Conservation (phyloP, 345 rosid genomes). For the Acer yangbiense region DNA sequence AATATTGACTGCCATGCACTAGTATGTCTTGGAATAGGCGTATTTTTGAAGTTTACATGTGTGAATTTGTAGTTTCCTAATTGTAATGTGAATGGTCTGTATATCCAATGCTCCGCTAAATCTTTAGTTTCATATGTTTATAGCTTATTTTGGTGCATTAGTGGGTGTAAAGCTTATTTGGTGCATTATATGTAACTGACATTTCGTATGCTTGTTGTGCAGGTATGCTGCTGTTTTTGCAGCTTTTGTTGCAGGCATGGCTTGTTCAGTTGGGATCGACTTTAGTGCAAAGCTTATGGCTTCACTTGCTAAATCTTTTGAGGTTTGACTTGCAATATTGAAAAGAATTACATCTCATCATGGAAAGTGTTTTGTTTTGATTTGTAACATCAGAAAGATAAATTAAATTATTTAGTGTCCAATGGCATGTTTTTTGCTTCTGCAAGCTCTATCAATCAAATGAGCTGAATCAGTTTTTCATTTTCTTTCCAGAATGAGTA, state of each 20-base stretch:
- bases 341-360: neutral
- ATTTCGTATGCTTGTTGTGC: constrained; percentile 26
- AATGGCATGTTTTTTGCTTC: neutral
- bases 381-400: neutral
- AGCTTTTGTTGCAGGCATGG: constrained; percentile 90
- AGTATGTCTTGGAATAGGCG: neutral
- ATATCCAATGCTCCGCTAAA: neutral
- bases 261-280: constrained; percentile 79
- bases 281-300: constrained; percentile 88
- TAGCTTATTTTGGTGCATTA: neutral
- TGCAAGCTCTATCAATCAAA: neutral
- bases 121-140: neutral
- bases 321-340: constrained; percentile 44
- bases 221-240: constrained; percentile 91
- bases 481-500: constrained; percentile 68
- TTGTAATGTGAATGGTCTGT: neutral
- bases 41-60: neutral
- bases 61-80: neutral
- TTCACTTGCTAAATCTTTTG: constrained; percentile 71
- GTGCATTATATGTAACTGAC: neutral
- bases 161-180: neutral
- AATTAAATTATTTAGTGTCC: neutral
- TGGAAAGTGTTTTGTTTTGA: neutral
- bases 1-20: neutral
- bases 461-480: neutral